phyloP scores from a whole-genome alignment of 2,329 filamentous ascomycete genomes.

The Madurella mycetomatis region DNA sequence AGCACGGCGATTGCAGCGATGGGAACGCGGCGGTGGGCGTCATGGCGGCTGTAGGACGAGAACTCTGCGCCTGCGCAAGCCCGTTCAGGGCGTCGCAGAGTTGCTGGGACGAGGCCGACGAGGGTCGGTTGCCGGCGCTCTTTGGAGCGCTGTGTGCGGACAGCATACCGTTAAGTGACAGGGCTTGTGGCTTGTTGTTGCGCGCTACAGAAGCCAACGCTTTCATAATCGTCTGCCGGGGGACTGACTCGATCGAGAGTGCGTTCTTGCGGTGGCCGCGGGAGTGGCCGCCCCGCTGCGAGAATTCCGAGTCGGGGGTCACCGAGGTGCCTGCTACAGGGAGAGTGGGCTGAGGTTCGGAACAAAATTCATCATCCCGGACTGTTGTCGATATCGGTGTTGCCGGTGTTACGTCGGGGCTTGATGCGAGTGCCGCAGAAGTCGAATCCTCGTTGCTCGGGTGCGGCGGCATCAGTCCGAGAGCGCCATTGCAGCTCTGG shows the following conservation, averaged over 20 bases:
- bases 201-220: constrained; percentile 65
- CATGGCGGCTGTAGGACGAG: constrained; percentile 36
- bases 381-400: not conserved
- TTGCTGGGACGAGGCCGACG: constrained; percentile 52
- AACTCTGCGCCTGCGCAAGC: constrained; percentile 37
- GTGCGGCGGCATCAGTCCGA: constrained; percentile 21
- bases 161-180: constrained; percentile 59
- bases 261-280: constrained; percentile 44
- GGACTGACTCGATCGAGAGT: constrained; percentile 61
- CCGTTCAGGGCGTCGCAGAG: constrained; percentile 59
- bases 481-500: constrained; percentile 24
- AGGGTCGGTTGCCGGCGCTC: constrained; percentile 36
- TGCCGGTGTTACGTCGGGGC: not conserved
- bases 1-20: constrained; percentile 85
- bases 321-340: constrained; percentile 13
- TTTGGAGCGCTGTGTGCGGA: constrained; percentile 37
- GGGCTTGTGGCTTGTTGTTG: constrained; percentile 57
- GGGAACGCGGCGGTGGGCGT: constrained; percentile 53
- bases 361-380: constrained; percentile 15
- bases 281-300: constrained; percentile 5
- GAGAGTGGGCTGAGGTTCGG: constrained; percentile 3
- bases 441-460: constrained; percentile 11
- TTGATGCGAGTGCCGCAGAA: not conserved
- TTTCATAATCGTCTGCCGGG: constrained; percentile 78
- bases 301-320: constrained; percentile 29